These are phyloP conservation scores for Raddia guianensis DNA, from an alignment of 176 grass and related monocot genomes.

Conservation along the genomic window DNA sequence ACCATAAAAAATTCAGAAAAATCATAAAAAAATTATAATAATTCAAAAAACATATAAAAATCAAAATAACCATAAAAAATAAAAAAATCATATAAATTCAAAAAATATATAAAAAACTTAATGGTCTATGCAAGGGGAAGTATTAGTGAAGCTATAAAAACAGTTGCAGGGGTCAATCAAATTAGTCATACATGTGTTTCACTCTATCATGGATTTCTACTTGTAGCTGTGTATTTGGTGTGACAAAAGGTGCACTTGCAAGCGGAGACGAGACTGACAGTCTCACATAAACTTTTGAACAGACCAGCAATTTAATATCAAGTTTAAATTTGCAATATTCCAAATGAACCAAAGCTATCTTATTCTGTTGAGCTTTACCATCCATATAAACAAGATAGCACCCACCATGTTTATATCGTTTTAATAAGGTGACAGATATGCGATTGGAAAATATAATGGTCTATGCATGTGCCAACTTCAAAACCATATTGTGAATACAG, in stretches of 20 bases:
- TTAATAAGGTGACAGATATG: not conserved
- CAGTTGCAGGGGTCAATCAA: not conserved
- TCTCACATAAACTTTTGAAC: not conserved
- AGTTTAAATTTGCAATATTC: conserved; percentile 1
- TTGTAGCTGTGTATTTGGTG: not conserved
- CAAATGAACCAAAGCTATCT: not conserved
- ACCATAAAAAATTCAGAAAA: too few relatives aligned
- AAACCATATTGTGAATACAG: not conserved
- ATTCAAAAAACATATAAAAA: too few relatives aligned
- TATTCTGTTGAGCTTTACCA: not conserved
- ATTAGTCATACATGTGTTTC: conserved; percentile 5
- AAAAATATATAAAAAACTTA: too few relatives aligned
- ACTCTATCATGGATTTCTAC: not conserved
- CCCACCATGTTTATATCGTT: not conserved
- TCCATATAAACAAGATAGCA: not conserved
- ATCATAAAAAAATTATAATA: too few relatives aligned
- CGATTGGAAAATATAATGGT: not conserved
- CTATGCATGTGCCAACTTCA: not conserved
- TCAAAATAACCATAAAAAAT: too few relatives aligned
- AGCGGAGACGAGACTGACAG: not conserved
- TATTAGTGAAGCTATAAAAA: conserved; percentile 2
- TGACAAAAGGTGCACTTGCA: not conserved
- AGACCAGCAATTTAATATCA: not conserved
- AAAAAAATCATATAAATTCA: too few relatives aligned
- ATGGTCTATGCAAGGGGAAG: too few relatives aligned